Evolutionary conservation across 2,329 filamentous ascomycete species (phyloP).

Genomic region (Diatrype stigma): DNA sequence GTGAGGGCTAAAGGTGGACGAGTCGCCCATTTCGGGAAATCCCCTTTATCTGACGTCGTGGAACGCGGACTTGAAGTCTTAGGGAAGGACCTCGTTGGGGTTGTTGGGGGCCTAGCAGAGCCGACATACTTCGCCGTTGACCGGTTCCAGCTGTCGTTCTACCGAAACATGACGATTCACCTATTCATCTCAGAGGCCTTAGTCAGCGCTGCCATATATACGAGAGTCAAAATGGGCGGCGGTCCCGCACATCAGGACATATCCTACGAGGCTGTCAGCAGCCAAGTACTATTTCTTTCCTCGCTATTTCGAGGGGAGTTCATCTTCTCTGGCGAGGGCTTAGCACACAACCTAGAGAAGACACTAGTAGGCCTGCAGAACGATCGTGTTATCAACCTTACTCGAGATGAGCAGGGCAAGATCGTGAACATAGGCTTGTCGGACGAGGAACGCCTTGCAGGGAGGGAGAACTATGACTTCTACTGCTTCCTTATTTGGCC

Average conservation of each 20-base stretch:
- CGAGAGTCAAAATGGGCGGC: slow-evolving; percentile 84
- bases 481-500: slow-evolving; percentile 99
- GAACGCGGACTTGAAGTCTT: slow-evolving; percentile 88
- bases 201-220: slow-evolving; percentile 88
- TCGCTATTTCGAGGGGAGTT: slow-evolving; percentile 95
- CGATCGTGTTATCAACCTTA: slow-evolving; percentile 71
- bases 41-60: slow-evolving; percentile 75
- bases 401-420: slow-evolving; percentile 49
- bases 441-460: slow-evolving; percentile 68
- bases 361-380: slow-evolving; percentile 73
- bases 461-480: slow-evolving; percentile 95
- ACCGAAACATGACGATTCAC: slow-evolving; percentile 99
- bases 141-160: slow-evolving; percentile 94
- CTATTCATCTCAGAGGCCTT: slow-evolving; percentile 92
- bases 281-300: slow-evolving; percentile 85
- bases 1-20: slow-evolving; percentile 83
- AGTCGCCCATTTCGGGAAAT: slow-evolving; percentile 86
- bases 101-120: slow-evolving; percentile 75
- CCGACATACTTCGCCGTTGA: slow-evolving; percentile 94
- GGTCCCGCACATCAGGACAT: slow-evolving; percentile 77
- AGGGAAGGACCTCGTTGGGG: slow-evolving; percentile 81
- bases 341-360: slow-evolving; percentile 74
- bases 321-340: slow-evolving; percentile 86
- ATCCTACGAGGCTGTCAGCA: slow-evolving; percentile 64
- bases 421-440: slow-evolving; percentile 71